These are phyloP conservation scores for Coniophora puteana DNA, from an alignment of 1,284 basidiomycete species.

Conservation along the genomic window DNA sequence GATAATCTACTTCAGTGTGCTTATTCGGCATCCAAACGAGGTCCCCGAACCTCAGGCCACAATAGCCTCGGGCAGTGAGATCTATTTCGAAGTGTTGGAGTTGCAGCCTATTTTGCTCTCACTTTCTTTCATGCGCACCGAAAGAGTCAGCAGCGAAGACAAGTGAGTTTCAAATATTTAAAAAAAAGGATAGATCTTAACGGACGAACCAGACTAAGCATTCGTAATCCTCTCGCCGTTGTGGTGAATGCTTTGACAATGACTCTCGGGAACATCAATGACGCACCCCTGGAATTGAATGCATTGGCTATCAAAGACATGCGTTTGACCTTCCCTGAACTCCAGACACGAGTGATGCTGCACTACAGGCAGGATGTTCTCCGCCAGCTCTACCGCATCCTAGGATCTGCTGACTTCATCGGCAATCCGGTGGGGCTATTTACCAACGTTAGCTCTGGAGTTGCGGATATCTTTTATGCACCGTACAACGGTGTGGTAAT, in stretches of 20 bases:
- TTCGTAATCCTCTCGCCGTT: slow-evolving; percentile 91
- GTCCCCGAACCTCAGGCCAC: slow-evolving; percentile 77
- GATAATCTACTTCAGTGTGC: slow-evolving; percentile 62
- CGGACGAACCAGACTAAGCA: slow-evolving; percentile 54
- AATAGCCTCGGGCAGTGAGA: slow-evolving; percentile 68
- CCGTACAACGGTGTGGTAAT: slow-evolving; percentile 97
- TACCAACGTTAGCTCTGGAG: slow-evolving; percentile 98
- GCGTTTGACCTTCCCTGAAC: slow-evolving; percentile 80
- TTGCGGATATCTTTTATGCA: slow-evolving; percentile 98
- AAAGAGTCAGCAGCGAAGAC: slow-evolving; percentile 89
- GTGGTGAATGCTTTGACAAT: slow-evolving; percentile 94
- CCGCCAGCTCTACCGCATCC: slow-evolving; percentile 92
- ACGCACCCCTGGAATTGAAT: slow-evolving; percentile 94
- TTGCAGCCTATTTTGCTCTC: slow-evolving; percentile 93
- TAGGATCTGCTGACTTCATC: slow-evolving; percentile 96
- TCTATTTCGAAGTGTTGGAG: slow-evolving; percentile 98
- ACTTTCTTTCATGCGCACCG: slow-evolving; percentile 96
- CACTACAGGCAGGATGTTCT: slow-evolving; percentile 96
- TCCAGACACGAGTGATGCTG: slow-evolving; percentile 83
- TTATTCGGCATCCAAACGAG: slow-evolving; percentile 73
- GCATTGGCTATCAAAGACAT: slow-evolving; percentile 95
- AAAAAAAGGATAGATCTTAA: slow-evolving; percentile 7
- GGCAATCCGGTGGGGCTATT: slow-evolving; percentile 94
- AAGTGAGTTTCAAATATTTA: slow-evolving; percentile 54
- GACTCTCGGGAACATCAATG: slow-evolving; percentile 97